A percentile compares a stretch with the other conserved stretches of the same genome.
Conservation (phyloP, 257 asterid genomes). For the Solanum pimpinellifolium region DNA sequence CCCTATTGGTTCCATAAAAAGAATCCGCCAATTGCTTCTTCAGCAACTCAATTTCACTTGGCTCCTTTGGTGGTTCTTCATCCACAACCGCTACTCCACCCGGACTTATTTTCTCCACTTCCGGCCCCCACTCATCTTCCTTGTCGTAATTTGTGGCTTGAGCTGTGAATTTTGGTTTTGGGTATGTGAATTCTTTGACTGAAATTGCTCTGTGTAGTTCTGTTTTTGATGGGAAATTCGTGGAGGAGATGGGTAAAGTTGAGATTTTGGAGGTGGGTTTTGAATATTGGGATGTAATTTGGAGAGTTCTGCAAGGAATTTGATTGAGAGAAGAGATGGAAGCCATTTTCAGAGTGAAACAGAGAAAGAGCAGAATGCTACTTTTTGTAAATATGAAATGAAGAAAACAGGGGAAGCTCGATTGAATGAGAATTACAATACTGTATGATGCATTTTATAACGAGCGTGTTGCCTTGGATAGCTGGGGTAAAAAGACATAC, state of each 20-base stretch:
- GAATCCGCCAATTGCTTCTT: conserved; percentile 63
- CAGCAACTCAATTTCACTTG: conserved; percentile 34
- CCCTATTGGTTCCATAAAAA: conserved; percentile 71
- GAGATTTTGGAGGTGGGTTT: conserved; percentile 1
- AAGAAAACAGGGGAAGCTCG: neutral
- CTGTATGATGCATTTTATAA: neutral
- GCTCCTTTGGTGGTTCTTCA: conserved; percentile 23
- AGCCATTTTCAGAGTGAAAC: conserved; percentile 28
- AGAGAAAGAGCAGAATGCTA: neutral
- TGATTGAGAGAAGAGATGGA: conserved; percentile 35
- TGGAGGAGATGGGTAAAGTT: conserved; percentile 13
- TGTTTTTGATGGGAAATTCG: conserved; percentile 6
- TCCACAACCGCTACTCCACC: conserved; percentile 39
- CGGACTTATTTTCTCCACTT: conserved; percentile 8
- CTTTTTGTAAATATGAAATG: neutral
- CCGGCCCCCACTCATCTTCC: conserved; percentile 1
- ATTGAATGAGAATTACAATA: neutral
- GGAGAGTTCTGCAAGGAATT: conserved; percentile 10
- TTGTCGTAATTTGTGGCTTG: conserved; percentile 12
- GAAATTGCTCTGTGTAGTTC: neutral
- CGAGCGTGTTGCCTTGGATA: neutral
- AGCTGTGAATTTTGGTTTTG: conserved; percentile 4
- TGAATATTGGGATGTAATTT: neutral
- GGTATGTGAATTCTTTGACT: neutral
- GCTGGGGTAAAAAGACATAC: neutral